Conservation (phyloP, 495 filamentous ascomycete species). For the Annulohypoxylon bovei region DNA sequence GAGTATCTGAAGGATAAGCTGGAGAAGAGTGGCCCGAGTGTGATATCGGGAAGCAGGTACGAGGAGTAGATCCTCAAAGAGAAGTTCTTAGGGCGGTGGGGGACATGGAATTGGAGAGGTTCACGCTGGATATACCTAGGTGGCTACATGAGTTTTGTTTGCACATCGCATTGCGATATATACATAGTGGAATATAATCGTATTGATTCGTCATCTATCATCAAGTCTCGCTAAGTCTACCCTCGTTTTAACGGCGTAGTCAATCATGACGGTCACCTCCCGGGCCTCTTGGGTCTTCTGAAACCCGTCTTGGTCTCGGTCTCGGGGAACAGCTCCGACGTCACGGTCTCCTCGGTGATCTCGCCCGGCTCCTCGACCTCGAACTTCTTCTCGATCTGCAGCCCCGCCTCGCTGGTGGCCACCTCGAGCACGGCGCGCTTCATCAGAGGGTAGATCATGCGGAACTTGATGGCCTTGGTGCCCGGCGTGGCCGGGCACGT, state of each 20-base stretch:
- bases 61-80: slow-evolving; percentile 72
- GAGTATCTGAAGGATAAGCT: slow-evolving; percentile 86
- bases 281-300: slow-evolving; percentile 88
- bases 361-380: slow-evolving; percentile 74
- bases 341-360: slow-evolving; percentile 74
- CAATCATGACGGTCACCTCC: slow-evolving; percentile 52
- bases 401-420: slow-evolving; percentile 73
- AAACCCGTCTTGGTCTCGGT: slow-evolving; percentile 78
- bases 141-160: background rate
- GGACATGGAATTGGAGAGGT: background rate
- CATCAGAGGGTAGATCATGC: slow-evolving; percentile 93
- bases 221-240: slow-evolving; percentile 12
- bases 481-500: slow-evolving; percentile 80
- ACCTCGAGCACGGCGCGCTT: slow-evolving; percentile 74
- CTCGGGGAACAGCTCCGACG: slow-evolving; percentile 80
- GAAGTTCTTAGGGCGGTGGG: background rate
- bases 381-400: slow-evolving; percentile 79
- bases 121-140: background rate
- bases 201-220: slow-evolving; percentile 14
- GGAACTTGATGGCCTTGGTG: slow-evolving; percentile 80
- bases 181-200: slow-evolving; percentile 18
- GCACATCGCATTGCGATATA: slow-evolving; percentile 8
- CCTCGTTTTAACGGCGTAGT: background rate
- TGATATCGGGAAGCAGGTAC: slow-evolving; percentile 73
- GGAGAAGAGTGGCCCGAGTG: slow-evolving; percentile 73